These are phyloP conservation scores for Leersia perrieri DNA, from an alignment of 176 grass and related monocot genomes.

Conservation along the genomic window DNA sequence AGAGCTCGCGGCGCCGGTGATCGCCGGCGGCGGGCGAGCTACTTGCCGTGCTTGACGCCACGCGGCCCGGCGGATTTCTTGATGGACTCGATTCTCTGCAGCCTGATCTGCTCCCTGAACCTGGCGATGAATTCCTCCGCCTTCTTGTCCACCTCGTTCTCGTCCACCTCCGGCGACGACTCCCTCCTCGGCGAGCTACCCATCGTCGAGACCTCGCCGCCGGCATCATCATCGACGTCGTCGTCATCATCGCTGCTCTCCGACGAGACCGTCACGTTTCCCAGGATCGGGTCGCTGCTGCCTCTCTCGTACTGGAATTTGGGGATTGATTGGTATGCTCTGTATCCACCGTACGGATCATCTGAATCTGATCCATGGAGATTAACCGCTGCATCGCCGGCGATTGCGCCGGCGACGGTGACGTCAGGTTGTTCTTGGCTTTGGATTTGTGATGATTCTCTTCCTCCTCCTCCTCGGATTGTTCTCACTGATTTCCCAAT, in stretches of 20 bases:
- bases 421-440: slow-evolving; percentile 23
- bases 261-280: slow-evolving; percentile 34
- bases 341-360: slow-evolving; percentile 42
- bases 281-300: slow-evolving; percentile 39
- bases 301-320: slow-evolving; percentile 48
- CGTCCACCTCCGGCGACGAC: slow-evolving; percentile 47
- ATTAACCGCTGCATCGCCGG: slow-evolving; percentile 7
- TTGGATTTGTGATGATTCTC: slow-evolving; percentile 31
- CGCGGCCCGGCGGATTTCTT: slow-evolving; percentile 66
- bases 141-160: slow-evolving; percentile 96
- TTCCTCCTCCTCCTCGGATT: slow-evolving; percentile 19
- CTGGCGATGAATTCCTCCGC: slow-evolving; percentile 84
- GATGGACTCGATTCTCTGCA: slow-evolving; percentile 84
- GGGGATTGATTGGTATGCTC: slow-evolving; percentile 42
- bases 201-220: slow-evolving; percentile 41
- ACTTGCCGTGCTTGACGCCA: slow-evolving; percentile 50
- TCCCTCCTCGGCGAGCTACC: slow-evolving; percentile 37
- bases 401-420: background rate
- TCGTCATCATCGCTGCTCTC: slow-evolving; percentile 63
- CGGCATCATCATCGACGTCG: slow-evolving; percentile 9
- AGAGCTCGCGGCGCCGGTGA: background rate
- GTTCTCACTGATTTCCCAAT: slow-evolving; percentile 65
- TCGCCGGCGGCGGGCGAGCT: slow-evolving; percentile 18
- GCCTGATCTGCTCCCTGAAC: slow-evolving; percentile 93
- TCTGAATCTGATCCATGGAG: slow-evolving; percentile 36